Evolutionary conservation across 2,329 filamentous ascomycete species (phyloP), one percentile per base, ranked within the genome.

Genomic region (Hypoxylon sp.): DNA sequence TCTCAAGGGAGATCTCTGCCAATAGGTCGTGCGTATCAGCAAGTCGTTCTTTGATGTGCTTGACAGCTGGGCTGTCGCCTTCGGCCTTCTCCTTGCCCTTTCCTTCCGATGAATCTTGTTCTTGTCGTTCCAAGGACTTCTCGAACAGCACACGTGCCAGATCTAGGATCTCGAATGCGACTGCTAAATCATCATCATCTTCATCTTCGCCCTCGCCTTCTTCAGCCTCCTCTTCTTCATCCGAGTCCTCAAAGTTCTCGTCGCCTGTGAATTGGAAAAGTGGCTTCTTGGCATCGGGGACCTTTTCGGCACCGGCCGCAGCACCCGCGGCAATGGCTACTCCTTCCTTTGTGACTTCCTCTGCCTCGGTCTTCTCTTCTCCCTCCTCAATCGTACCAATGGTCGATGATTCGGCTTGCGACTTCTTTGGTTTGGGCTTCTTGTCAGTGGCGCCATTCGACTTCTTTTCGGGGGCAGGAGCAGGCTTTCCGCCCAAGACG

Each of bases 1-100:
- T 97, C 82, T 99, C 96, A 29, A 99, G 85, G n/a, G 92, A 97
- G 69, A 99, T 98, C 81, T 99, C 96, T 9, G 94, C 93, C 69
- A 98, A 92, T 62, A 97, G 87, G 78, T 98, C 94, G 79, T 98
- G 94, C 8, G 94, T 97, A 78, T 99, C 96, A 67, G 94, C 94
- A 35, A 98, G 87, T 63, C 94, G 90, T 80, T 97, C 93, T 80
- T 94, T 94, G 76, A 94, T 85, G 67, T 92, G 89, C 71, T 86
- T 82, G 47, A 84, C 71, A 1, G 78, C 74, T 44, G 82, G 80
- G 6, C 80, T 80, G 57, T 85, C 82, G 22, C 78, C 78, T 37
- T 81, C 76, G 14, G 77, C 77, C 37, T 76, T 77, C 65, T 83
- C 81, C 65, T 85, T 85, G 44, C 78, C 80, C 72, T 82, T 80